Base-by-base conservation (phyloP, 1,284 basidiomycete genomes). In the Trichosporon ovoides region DNA sequence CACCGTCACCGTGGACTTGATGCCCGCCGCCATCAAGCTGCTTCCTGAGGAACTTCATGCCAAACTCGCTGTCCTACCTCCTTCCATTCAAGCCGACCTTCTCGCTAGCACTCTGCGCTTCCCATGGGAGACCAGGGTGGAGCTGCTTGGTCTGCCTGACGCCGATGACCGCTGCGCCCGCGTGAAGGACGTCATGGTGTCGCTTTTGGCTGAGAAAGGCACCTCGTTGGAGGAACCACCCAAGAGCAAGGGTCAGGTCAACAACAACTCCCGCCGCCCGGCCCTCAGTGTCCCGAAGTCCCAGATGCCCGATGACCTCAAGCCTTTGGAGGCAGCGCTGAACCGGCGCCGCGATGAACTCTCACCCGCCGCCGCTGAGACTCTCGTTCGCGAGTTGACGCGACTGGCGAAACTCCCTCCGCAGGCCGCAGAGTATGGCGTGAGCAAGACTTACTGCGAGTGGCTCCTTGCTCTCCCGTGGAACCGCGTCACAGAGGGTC, bases 381-480 rank as follows among this genome's bases (percentile, higher is more conserved):
- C 72, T 2, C 53, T 73, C 48, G 53, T 33, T 0, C 62, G 73
- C 4, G 74, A 76, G 50, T 63, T 76, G 31, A 51, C 51, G 0
- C 55, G 73, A 12, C 63, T 76, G 14, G 43, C 36, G 36, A 72
- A 70, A 56, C 73, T 76, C 22, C 71, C 72, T 2, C 66, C 68
- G 13, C 73, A 74, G 55, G 69, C 69, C 0, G 72, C 72, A 4
- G 74, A 76, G 59, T 76, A 74, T 46, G 68, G 70, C 10, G 70
- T 74, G 2, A 64, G 61, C 24, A 72, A 69, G 66, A 76, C 72
- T 2, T 76, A 76, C 52, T 58, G 72, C 52, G 74, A 76, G 58
- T 70, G 71, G 68, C 53, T 76, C 4, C 61, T 76, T 3, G 55
- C 71, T 4, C 57, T 76, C 12, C 74, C 74, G 0, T 76, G 73